Conservation (phyloP, 2,329 filamentous ascomycete species). For the Exserohilum turcica region DNA sequence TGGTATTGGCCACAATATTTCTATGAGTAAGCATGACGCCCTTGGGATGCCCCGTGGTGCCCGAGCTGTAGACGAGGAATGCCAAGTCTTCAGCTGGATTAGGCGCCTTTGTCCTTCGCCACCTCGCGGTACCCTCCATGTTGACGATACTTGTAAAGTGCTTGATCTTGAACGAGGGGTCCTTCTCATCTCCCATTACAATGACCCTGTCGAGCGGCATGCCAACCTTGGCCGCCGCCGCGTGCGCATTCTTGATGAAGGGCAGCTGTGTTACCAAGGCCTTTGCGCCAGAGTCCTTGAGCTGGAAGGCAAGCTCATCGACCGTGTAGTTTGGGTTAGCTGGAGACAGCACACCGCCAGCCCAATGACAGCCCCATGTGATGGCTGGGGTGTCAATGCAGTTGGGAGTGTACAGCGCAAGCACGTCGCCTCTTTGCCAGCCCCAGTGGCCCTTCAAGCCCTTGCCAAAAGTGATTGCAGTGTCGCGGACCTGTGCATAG, state of each 20-base stretch:
- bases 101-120: conserved; percentile 63
- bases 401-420: conserved; percentile 84
- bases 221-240: conserved; percentile 72
- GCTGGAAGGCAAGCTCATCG: conserved; percentile 82
- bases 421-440: conserved; percentile 82
- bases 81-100: conserved; percentile 74
- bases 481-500: conserved; percentile 67
- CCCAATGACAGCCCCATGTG: conserved; percentile 81
- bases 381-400: conserved; percentile 76
- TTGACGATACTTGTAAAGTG: conserved; percentile 76
- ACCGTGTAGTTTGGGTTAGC: conserved; percentile 87
- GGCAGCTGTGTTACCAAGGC: conserved; percentile 75
- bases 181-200: conserved; percentile 71
- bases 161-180: conserved; percentile 63
- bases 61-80: conserved; percentile 86
- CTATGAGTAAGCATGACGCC: conserved; percentile 84
- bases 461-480: conserved; percentile 76
- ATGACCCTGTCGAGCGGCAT: conserved; percentile 75
- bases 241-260: conserved; percentile 66
- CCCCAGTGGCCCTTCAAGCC: conserved; percentile 75
- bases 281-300: conserved; percentile 76
- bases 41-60: conserved; percentile 90
- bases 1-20: conserved; percentile 77
- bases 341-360: conserved; percentile 79
- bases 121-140: conserved; percentile 63